Conservation (phyloP, 345 rosid genomes). For the Eutrema japonicum region DNA sequence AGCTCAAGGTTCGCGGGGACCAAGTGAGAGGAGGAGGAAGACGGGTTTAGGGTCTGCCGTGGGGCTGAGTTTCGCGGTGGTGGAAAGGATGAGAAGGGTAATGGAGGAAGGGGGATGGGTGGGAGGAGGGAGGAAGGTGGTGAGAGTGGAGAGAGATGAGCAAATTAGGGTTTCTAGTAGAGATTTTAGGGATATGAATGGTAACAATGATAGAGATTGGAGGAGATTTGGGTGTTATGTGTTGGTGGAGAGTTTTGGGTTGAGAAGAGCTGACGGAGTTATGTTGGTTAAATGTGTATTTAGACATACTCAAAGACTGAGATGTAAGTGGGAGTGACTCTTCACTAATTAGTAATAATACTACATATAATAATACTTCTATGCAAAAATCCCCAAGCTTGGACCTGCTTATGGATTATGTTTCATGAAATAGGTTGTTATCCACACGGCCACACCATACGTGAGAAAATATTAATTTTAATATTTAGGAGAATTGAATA, state of each 20-base stretch:
- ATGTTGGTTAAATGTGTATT: conserved; percentile 56
- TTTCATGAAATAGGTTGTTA: too few relatives aligned
- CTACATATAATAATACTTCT: too few relatives aligned
- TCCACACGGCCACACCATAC: too few relatives aligned
- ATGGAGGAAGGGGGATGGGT: conserved; percentile 76
- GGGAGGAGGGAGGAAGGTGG: conserved; percentile 52
- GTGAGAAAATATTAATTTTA: too few relatives aligned
- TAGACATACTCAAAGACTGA: conserved; percentile 54
- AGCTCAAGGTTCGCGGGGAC: conserved; percentile 18
- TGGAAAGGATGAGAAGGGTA: conserved; percentile 72
- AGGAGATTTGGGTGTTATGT: conserved; percentile 60
- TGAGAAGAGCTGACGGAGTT: conserved; percentile 74
- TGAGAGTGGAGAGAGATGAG: conserved; percentile 59
- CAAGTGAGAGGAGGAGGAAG: conserved; percentile 32
- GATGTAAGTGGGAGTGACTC: conserved; percentile 52
- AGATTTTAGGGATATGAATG: conserved; percentile 29
- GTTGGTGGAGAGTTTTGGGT: conserved; percentile 76
- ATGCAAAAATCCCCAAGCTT: too few relatives aligned
- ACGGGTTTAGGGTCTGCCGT: conserved; percentile 41
- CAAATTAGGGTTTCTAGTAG: conserved; percentile 35
- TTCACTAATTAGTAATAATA: too few relatives aligned
- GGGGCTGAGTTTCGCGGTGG: conserved; percentile 63
- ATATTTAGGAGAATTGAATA: too few relatives aligned
- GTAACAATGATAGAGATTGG: conserved; percentile 46
- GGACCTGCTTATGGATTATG: too few relatives aligned